A percentile compares a stretch with the other conserved stretches of the same genome.
These are phyloP conservation scores for Pinus tabuliformis DNA, from an alignment of 75 land plant species.

Conservation along the genomic window DNA sequence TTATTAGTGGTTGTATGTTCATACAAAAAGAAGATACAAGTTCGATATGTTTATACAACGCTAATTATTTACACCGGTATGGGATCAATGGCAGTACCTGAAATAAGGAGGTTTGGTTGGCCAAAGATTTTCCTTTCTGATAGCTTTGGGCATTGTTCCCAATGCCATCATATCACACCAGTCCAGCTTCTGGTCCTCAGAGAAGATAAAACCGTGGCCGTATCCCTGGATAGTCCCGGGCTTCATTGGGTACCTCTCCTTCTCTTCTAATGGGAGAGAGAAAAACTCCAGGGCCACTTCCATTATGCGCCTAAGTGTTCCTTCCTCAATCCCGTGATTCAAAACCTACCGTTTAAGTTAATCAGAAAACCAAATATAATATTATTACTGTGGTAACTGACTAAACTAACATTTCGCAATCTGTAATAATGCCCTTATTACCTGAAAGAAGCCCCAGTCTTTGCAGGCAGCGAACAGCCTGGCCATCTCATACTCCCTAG, in stretches of 20 bases:
- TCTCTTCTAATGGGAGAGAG: too few relatives aligned
- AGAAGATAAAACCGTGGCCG: constrained; percentile 65
- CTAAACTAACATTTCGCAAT: neutral
- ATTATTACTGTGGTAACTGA: neutral
- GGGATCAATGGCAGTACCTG: constrained; percentile 18
- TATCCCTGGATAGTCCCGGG: constrained; percentile 66
- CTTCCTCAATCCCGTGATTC: constrained; percentile 20
- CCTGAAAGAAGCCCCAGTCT: constrained; percentile 33
- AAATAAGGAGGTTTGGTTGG: constrained; percentile 30
- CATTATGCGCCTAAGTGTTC: too few relatives aligned
- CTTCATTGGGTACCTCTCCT: constrained; percentile 20
- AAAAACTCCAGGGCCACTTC: too few relatives aligned
- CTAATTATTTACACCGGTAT: too few relatives aligned
- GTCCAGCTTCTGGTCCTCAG: constrained; percentile 65
- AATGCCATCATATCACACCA: constrained; percentile 78
- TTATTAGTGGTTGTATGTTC: too few relatives aligned
- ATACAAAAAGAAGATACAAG: too few relatives aligned
- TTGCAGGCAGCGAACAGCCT: constrained; percentile 28
- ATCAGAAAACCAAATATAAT: constrained; percentile 43
- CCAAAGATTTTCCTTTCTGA: constrained; percentile 48
- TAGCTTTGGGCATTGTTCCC: constrained; percentile 32
- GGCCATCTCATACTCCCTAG: constrained; percentile 20
- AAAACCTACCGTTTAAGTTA: constrained; percentile 46
- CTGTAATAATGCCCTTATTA: neutral
- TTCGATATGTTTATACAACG: too few relatives aligned